Evolutionary conservation across 2,329 filamentous ascomycete species (phyloP), one percentile per base, ranked within the genome.

Genomic region (Trichoderma sp.): DNA sequence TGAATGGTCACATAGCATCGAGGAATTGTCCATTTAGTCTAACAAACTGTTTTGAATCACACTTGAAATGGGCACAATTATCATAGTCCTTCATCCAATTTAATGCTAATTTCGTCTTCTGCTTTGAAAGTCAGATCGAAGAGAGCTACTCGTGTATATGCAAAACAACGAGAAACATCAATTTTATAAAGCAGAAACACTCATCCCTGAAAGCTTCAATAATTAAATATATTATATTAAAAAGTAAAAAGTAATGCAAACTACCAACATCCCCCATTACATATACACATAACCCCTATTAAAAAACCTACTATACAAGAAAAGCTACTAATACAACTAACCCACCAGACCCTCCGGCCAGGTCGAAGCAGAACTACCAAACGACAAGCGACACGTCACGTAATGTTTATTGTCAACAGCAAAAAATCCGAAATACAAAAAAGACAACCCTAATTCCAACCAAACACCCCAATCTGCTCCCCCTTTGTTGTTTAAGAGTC

Each of bases 381-480:
- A 61, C n/a, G 34, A 68, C 65, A 47, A 68, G 36, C 32, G 56
- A 61, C 66, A 62, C 26, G 57, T 62, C 67, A 70, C 67, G 15
- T 62, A 70, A 70, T 43, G 11, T 70, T 62, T 70, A 70, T 70
- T 70, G 57, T 53, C 57, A 60, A 69, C n/a, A 57, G 30, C 51
- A 47, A 61, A 57, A 26, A 36, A 67, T 28, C 28, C 57, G 43
- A 70, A 53, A 30, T 62, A 70, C 57, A 62, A 36, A 53, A 39
- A 39, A 26, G 3, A 4, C 26, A 68, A 7, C 15, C 67, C 21
- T 32, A 4, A 28, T 61, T 53, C 67, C 30, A 70, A 53, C 56
- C 57, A 70, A 70, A 62, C 67, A 62, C 57, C 67, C 36, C n/a
- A 60, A 43, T 39, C 39, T 70, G 39, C 57, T 11, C 66, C 57